These are phyloP conservation scores for Fusarium buxicola DNA, from an alignment of 2,329 filamentous ascomycete genomes.

Conservation along the genomic window DNA sequence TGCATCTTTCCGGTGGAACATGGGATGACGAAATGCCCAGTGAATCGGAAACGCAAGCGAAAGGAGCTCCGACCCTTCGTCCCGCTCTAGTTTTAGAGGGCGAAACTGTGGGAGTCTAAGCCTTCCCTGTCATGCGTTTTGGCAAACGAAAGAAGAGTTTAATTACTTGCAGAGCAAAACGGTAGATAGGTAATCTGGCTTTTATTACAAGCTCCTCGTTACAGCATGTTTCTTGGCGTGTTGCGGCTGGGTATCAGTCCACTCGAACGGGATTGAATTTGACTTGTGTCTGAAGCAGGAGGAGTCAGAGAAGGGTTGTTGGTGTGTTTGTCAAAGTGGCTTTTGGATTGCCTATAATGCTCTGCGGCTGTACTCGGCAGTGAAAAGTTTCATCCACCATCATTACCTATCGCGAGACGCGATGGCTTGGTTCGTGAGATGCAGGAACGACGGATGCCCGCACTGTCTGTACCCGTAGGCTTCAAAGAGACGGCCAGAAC, in stretches of 20 bases:
- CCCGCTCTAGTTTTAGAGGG: background rate
- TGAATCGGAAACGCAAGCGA: conserved; percentile 3
- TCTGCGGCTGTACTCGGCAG: background rate
- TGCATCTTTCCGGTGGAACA: background rate
- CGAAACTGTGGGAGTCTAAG: background rate
- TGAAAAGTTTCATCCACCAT: conserved; percentile 1
- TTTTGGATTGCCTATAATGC: background rate
- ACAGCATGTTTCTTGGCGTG: background rate
- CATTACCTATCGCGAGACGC: background rate
- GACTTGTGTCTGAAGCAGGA: too few species aligned
- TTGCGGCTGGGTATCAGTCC: background rate
- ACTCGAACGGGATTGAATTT: background rate
- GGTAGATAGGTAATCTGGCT: background rate
- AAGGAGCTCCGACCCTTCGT: background rate
- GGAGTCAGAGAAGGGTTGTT: background rate
- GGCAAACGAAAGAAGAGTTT: background rate
- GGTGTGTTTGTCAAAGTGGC: background rate
- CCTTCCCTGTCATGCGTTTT: background rate
- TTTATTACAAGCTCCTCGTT: background rate
- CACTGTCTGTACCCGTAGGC: background rate
- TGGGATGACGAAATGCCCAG: background rate
- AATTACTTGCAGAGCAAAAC: background rate
- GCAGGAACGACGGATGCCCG: background rate
- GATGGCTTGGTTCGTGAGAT: background rate
- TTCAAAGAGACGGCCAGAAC: too few species aligned